Evolutionary conservation across 2,329 filamentous ascomycete genomes (phyloP).

Genomic region (Chrysoporthe puriensis): DNA sequence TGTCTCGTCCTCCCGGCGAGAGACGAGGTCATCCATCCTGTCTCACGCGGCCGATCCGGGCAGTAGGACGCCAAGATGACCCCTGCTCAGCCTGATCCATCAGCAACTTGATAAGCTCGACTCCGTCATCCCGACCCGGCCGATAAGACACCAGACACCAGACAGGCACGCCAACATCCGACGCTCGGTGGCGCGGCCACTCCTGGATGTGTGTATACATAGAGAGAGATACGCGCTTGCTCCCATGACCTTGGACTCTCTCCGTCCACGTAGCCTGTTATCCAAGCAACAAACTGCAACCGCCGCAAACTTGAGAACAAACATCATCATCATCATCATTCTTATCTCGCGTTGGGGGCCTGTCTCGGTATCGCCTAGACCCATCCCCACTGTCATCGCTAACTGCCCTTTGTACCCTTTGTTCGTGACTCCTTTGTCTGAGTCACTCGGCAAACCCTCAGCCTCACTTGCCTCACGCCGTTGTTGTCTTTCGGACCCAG

Average conservation of each 20-base stretch:
- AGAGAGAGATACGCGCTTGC: neutral
- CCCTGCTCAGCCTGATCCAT: slow-evolving; percentile 9
- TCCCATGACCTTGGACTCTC: neutral
- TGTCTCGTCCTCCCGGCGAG: neutral
- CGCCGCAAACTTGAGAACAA: neutral
- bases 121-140: slow-evolving; percentile 13
- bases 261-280: neutral
- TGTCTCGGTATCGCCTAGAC: slow-evolving; percentile 6
- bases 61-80: neutral
- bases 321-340: neutral
- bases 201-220: slow-evolving; percentile 5
- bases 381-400: slow-evolving; percentile 16
- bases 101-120: slow-evolving; percentile 7
- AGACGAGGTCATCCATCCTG: neutral
- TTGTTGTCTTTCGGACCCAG: neutral
- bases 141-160: slow-evolving; percentile 9
- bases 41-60: slow-evolving; percentile 3
- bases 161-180: neutral
- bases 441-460: slow-evolving; percentile 28
- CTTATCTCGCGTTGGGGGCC: neutral
- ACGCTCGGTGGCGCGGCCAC: neutral
- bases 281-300: slow-evolving; percentile 14
- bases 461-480: slow-evolving; percentile 18
- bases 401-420: slow-evolving; percentile 21
- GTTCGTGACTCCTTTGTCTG: slow-evolving; percentile 28